Evolutionary conservation across 352 stramenopile species (phyloP).

Genomic region (Pythium biforme): DNA sequence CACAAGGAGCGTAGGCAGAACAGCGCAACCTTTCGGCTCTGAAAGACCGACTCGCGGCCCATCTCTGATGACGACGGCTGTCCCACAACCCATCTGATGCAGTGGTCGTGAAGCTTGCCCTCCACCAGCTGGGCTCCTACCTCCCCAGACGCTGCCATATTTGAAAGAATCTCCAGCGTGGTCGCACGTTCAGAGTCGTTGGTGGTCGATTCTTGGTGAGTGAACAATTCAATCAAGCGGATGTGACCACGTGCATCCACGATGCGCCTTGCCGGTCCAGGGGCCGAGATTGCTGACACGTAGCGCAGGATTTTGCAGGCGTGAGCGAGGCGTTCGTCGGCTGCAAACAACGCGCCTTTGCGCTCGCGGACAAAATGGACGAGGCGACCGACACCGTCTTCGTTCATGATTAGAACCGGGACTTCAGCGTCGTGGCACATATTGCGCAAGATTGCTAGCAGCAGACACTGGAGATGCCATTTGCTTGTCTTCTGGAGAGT

Average conservation of each 20-base stretch:
- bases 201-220: slow-evolving; percentile 18
- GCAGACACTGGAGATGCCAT: slow-evolving; percentile 40
- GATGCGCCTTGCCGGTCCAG: slow-evolving; percentile 34
- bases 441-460: slow-evolving; percentile 45
- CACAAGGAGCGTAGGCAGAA: slow-evolving; percentile 40
- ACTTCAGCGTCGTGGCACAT: slow-evolving; percentile 67
- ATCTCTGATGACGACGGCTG: neutral
- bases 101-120: slow-evolving; percentile 50
- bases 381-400: slow-evolving; percentile 40
- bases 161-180: slow-evolving; percentile 51
- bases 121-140: slow-evolving; percentile 32
- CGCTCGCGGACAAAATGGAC: slow-evolving; percentile 48
- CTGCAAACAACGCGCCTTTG: slow-evolving; percentile 20
- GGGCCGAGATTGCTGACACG: slow-evolving; percentile 31
- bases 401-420: slow-evolving; percentile 55
- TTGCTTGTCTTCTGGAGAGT: slow-evolving; percentile 38
- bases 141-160: slow-evolving; percentile 35
- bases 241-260: slow-evolving; percentile 41
- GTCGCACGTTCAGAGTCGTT: slow-evolving; percentile 18
- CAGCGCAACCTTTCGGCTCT: slow-evolving; percentile 28
- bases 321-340: slow-evolving; percentile 41
- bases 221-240: slow-evolving; percentile 36
- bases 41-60: slow-evolving; percentile 4
- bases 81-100: slow-evolving; percentile 37
- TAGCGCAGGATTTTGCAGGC: slow-evolving; percentile 46